These are phyloP conservation scores for Globisporangium rhizosaccharum DNA, from an alignment of 352 stramenopile species.

Conservation along the genomic window DNA sequence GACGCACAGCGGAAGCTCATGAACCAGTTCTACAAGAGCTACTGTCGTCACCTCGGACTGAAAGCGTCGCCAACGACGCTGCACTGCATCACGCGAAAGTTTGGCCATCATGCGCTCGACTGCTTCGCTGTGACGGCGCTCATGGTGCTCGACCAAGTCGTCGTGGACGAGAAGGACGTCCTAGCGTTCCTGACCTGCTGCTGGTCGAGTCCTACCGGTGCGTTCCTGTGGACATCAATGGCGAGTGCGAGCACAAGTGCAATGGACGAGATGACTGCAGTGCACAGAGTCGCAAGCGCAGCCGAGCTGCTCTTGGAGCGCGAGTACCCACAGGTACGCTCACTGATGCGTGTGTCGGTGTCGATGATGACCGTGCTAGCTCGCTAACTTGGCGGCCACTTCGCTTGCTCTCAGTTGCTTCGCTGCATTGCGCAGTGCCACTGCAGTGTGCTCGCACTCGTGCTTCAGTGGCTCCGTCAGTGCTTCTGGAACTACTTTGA, in stretches of 20 bases:
- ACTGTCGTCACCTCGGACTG: constrained; percentile 30
- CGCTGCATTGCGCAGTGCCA: constrained; percentile 32
- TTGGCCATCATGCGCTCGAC: constrained; percentile 38
- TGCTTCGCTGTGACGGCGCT: constrained; percentile 49
- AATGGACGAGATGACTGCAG: neutral
- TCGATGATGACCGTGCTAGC: neutral
- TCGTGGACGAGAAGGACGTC: constrained; percentile 23
- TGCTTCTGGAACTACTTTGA: constrained; percentile 71
- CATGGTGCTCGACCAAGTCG: constrained; percentile 44
- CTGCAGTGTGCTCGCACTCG: constrained; percentile 39
- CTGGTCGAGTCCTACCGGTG: constrained; percentile 15
- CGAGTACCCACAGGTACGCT: constrained; percentile 50
- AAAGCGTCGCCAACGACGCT: constrained; percentile 36
- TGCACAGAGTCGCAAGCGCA: constrained; percentile 26
- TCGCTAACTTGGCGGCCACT: constrained; percentile 1
- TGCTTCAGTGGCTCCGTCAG: constrained; percentile 47
- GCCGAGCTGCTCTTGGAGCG: constrained; percentile 38
- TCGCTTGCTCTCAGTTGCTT: constrained; percentile 27
- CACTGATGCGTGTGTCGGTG: neutral
- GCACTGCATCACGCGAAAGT: constrained; percentile 47
- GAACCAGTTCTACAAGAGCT: constrained; percentile 67
- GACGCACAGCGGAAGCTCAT: constrained; percentile 47
- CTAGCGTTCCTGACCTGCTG: constrained; percentile 29
- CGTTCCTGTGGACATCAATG: constrained; percentile 32
- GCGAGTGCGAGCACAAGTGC: neutral